A percentile compares a stretch with the other conserved stretches of the same genome.
Conservation (phyloP, 1,284 basidiomycete species). For the Mycena sp. region DNA sequence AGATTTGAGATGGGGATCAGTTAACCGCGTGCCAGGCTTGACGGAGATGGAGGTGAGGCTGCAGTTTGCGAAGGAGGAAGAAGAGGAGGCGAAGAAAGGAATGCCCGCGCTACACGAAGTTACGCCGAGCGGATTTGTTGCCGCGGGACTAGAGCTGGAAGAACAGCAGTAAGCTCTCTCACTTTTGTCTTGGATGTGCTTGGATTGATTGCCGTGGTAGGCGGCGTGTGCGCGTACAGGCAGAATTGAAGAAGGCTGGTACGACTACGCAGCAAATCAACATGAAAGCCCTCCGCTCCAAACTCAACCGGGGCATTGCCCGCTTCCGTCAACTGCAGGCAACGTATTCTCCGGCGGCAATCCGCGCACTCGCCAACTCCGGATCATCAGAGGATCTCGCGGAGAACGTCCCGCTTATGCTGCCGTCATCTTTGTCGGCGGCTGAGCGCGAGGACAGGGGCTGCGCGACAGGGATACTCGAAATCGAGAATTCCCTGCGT, state of each 20-base stretch:
- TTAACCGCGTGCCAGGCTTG: too few relatives aligned
- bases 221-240: too few relatives aligned
- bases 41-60: too few relatives aligned
- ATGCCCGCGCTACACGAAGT: too few relatives aligned
- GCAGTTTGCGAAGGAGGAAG: too few relatives aligned
- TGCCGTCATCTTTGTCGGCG: conserved; percentile 44
- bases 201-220: too few relatives aligned
- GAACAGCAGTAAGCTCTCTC: too few relatives aligned
- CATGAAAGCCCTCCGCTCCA: background rate
- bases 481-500: conserved; percentile 1
- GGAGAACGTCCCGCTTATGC: conserved; percentile 17
- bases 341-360: conserved; percentile 12
- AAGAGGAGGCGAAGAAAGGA: too few relatives aligned
- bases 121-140: too few relatives aligned
- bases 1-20: background rate
- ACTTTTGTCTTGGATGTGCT: too few relatives aligned
- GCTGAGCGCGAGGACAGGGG: conserved; percentile 59
- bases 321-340: conserved; percentile 13
- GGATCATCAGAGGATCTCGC: background rate
- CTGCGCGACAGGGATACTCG: background rate
- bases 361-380: background rate
- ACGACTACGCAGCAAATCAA: conserved; percentile 8
- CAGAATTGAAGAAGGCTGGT: too few relatives aligned
- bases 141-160: too few relatives aligned
- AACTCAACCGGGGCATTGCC: conserved; percentile 4